phyloP scores from a whole-genome alignment of 768 basidiomycete genomes.

The Boletus rubescentipes region DNA sequence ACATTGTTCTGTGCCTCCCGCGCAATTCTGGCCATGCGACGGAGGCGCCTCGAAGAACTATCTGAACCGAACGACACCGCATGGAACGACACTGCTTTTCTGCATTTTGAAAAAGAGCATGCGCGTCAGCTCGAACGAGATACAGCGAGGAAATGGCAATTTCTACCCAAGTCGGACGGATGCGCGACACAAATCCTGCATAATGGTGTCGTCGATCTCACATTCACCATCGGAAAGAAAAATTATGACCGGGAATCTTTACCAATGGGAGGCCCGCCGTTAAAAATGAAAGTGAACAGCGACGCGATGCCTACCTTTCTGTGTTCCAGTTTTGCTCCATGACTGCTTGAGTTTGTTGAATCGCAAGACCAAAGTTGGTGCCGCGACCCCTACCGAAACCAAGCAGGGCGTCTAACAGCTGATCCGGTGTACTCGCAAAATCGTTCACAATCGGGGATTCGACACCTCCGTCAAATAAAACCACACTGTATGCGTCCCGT shows the following conservation, averaged over 20 bases:
- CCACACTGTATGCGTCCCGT: slow-evolving; percentile 55
- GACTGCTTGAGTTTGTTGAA: too few relatives aligned
- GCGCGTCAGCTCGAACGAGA: not conserved
- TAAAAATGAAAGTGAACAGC: too few relatives aligned
- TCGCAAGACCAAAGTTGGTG: slow-evolving; percentile 33
- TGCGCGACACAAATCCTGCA: slow-evolving; percentile 23
- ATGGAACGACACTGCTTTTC: slow-evolving; percentile 58
- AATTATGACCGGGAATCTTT: slow-evolving; percentile 31
- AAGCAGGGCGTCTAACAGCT: slow-evolving; percentile 43
- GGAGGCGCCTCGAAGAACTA: slow-evolving; percentile 28
- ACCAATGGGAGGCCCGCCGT: not conserved
- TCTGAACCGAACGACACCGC: slow-evolving; percentile 53
- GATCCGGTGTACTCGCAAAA: slow-evolving; percentile 42
- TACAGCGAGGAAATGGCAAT: too few relatives aligned
- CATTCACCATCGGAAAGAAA: slow-evolving; percentile 54
- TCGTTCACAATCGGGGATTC: slow-evolving; percentile 41
- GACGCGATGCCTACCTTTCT: slow-evolving; percentile 23
- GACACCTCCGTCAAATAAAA: slow-evolving; percentile 40
- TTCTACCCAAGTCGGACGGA: slow-evolving; percentile 45
- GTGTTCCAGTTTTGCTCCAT: too few relatives aligned
- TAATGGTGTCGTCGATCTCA: slow-evolving; percentile 30
- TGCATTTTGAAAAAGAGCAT: slow-evolving; percentile 16
- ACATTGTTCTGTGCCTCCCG: slow-evolving; percentile 43
- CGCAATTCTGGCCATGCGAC: slow-evolving; percentile 55
- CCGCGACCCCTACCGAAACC: slow-evolving; percentile 30